Percentiles rank a stretch among this genome's conserved stretches.
Evolutionary conservation across 176 grass and related monocot genomes (phyloP).

Genomic region (Carex kokanica): DNA sequence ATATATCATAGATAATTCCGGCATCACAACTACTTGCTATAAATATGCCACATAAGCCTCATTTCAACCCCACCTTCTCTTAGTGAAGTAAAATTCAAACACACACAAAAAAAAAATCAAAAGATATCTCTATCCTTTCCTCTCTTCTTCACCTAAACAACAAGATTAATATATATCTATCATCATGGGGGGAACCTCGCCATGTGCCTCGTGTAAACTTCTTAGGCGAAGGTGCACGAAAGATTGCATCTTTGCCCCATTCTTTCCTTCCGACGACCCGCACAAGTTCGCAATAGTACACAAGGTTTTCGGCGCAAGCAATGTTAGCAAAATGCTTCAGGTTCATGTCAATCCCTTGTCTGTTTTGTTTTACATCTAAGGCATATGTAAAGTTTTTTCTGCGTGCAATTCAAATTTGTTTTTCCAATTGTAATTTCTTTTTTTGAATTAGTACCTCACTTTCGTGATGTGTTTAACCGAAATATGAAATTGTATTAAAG

Average conservation of each 20-base stretch:
- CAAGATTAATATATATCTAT: conserved; percentile 9
- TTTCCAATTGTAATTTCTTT: background rate
- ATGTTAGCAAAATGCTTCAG: conserved; percentile 92
- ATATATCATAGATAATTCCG: background rate
- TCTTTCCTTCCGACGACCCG: conserved; percentile 83
- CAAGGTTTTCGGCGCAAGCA: conserved; percentile 91
- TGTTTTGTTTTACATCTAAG: background rate
- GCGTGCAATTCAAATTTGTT: background rate
- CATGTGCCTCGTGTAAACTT: conserved; percentile 89
- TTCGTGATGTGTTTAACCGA: background rate
- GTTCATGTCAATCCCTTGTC: conserved; percentile 11
- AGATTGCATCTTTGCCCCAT: conserved; percentile 92
- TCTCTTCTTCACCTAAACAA: background rate
- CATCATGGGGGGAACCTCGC: conserved; percentile 54
- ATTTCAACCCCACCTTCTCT: conserved; percentile 31
- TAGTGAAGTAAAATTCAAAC: background rate
- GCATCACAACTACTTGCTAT: conserved; percentile 15
- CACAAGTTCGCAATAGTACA: conserved; percentile 95
- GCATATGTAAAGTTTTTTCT: no score
- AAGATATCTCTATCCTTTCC: background rate
- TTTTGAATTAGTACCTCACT: background rate
- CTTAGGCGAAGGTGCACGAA: conserved; percentile 78
- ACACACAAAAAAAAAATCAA: background rate
- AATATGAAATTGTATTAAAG: background rate
- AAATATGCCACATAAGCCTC: conserved; percentile 15